phyloP scores from a whole-genome alignment of 805 yeast species.

The Kluyveromyces starmeri region DNA sequence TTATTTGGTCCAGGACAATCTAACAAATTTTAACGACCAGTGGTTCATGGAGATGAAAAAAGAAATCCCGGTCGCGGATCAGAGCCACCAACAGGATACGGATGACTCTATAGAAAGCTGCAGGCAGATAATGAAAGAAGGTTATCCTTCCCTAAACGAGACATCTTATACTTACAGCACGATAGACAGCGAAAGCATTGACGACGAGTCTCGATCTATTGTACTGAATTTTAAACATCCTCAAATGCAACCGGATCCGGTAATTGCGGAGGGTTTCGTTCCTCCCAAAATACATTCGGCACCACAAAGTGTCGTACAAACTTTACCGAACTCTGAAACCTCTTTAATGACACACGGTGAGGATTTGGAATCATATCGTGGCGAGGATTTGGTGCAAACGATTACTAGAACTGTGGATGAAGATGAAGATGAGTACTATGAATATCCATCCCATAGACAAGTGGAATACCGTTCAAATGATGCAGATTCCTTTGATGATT shows the following conservation, averaged over 20 bases:
- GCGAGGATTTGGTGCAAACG: slow-evolving; percentile 8
- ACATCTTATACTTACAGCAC: slow-evolving; percentile 5
- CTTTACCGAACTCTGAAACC: background rate
- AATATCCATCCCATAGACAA: background rate
- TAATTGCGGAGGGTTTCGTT: background rate
- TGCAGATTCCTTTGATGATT: background rate
- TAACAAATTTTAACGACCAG: slow-evolving; percentile 24
- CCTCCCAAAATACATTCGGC: background rate
- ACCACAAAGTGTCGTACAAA: background rate
- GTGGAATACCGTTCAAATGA: background rate
- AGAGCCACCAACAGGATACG: background rate
- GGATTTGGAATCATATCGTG: slow-evolving; percentile 8
- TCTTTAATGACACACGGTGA: slow-evolving; percentile 5
- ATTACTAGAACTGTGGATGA: slow-evolving; percentile 8
- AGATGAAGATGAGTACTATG: slow-evolving; percentile 6
- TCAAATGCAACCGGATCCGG: slow-evolving; percentile 1
- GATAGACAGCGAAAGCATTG: slow-evolving; percentile 7
- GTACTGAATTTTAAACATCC: slow-evolving; percentile 18
- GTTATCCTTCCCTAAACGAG: background rate
- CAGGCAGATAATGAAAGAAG: background rate
- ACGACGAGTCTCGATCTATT: slow-evolving; percentile 9
- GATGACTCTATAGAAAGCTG: background rate
- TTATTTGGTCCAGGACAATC: slow-evolving; percentile 24
- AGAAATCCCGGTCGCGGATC: background rate
- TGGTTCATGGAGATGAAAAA: slow-evolving; percentile 17